A percentile compares a stretch with the other conserved stretches of the same genome.
Conservation (phyloP, 2,329 filamentous ascomycete genomes). For the Colletotrichum sp. region DNA sequence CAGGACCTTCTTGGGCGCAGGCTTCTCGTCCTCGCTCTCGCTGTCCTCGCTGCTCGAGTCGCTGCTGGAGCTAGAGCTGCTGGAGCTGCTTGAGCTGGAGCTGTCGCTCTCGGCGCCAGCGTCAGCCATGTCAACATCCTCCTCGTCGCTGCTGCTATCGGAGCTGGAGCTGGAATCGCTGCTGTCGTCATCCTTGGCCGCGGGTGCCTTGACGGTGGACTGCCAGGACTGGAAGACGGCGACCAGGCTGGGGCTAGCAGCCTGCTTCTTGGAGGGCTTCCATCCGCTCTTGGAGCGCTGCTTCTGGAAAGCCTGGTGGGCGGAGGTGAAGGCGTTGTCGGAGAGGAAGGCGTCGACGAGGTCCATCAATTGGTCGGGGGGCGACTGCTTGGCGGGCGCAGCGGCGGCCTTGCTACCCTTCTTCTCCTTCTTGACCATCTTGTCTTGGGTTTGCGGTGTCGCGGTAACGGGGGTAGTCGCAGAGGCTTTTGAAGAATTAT, state of each 20-base stretch:
- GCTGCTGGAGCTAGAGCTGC: constrained; percentile 36
- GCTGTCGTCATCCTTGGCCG: constrained; percentile 24
- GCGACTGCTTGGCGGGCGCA: constrained; percentile 32
- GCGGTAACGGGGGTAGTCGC: constrained; percentile 13
- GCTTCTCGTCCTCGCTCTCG: constrained; percentile 13
- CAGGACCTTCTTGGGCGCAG: constrained; percentile 29
- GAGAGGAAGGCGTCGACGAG: constrained; percentile 71
- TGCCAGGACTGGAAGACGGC: constrained; percentile 58
- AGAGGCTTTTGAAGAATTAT: constrained; percentile 34
- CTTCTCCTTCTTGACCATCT: constrained; percentile 40
- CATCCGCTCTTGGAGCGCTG: constrained; percentile 62
- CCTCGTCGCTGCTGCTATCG: constrained; percentile 37
- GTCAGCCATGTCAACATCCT: constrained; percentile 54
- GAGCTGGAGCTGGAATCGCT: constrained; percentile 37
- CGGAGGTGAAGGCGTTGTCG: constrained; percentile 67
- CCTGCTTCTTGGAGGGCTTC: constrained; percentile 32
- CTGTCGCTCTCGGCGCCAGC: constrained; percentile 35
- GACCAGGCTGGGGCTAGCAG: constrained; percentile 40
- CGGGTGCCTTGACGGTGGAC: constrained; percentile 28
- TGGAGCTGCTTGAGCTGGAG: constrained; percentile 39
- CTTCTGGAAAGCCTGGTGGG: constrained; percentile 66
- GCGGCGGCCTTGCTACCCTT: constrained; percentile 17
- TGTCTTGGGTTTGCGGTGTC: constrained; percentile 13
- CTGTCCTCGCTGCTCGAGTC: constrained; percentile 31
- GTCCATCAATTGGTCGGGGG: constrained; percentile 67